Conservation (phyloP, 306 rosid genomes). For the Glycyrrhiza uralensis region DNA sequence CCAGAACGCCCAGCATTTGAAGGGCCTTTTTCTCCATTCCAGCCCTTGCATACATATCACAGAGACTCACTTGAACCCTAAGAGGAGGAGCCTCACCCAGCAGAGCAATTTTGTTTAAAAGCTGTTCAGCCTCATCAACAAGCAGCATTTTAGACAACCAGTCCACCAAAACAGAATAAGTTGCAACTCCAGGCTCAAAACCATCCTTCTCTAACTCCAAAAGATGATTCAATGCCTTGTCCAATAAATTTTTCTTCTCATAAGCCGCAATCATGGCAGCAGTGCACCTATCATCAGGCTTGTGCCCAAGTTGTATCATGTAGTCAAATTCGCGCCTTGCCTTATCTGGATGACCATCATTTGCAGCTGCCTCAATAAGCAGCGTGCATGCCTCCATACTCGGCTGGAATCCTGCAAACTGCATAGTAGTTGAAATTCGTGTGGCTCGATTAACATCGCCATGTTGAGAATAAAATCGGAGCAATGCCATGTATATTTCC, state of each 20-base stretch:
- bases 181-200: constrained; percentile 75
- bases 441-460: constrained; percentile 46
- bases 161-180: constrained; percentile 78
- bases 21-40: constrained; percentile 78
- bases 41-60: constrained; percentile 72
- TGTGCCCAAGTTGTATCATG: constrained; percentile 55
- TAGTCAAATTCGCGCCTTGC: constrained; percentile 67
- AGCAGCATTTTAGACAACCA: constrained; percentile 82
- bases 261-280: constrained; percentile 82
- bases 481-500: constrained; percentile 71
- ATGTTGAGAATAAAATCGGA: constrained; percentile 45
- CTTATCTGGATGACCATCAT: constrained; percentile 42
- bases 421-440: constrained; percentile 53
- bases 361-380: constrained; percentile 60
- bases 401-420: constrained; percentile 52
- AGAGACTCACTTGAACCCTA: constrained; percentile 70
- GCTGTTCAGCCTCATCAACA: constrained; percentile 75
- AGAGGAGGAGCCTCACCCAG: constrained; percentile 77
- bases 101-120: constrained; percentile 60
- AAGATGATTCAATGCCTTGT: constrained; percentile 67
- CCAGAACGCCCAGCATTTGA: constrained; percentile 67
- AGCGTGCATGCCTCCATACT: constrained; percentile 57
- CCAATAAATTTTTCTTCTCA: constrained; percentile 57
- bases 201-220: constrained; percentile 68
- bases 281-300: constrained; percentile 75